Evolutionary conservation across 768 basidiomycete species (phyloP).

Genomic region (Hortiboletus flavorubellus): DNA sequence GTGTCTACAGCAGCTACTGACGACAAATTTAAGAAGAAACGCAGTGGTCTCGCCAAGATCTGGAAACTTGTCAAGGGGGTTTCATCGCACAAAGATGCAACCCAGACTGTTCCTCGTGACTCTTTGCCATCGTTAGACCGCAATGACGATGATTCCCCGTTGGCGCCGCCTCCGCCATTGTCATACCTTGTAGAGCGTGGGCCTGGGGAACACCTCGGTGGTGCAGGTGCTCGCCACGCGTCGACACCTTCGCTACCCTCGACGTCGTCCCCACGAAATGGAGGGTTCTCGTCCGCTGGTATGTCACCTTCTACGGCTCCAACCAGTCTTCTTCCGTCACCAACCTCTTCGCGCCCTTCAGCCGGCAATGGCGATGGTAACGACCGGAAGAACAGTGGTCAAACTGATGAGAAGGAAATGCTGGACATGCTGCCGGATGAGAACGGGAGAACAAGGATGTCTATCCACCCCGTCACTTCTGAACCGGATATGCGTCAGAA

Average conservation of each 20-base stretch:
- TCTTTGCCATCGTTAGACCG: constrained; percentile 38
- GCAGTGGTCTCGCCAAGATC: constrained; percentile 72
- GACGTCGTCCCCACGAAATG: constrained; percentile 52
- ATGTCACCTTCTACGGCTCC: constrained; percentile 74
- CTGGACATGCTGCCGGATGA: constrained; percentile 29
- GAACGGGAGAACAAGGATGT: constrained; percentile 36
- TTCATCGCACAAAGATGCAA: constrained; percentile 41
- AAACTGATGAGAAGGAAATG: constrained; percentile 44
- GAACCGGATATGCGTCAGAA: constrained; percentile 61
- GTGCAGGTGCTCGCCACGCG: constrained; percentile 47
- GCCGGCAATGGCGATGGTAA: constrained; percentile 54
- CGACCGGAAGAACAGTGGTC: constrained; percentile 39
- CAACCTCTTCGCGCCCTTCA: constrained; percentile 66
- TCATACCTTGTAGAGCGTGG: constrained; percentile 74
- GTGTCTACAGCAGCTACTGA: constrained; percentile 26
- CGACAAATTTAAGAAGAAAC: constrained; percentile 70
- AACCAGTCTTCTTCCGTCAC: constrained; percentile 72
- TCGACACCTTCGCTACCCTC: constrained; percentile 71
- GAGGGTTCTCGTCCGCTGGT: constrained; percentile 51
- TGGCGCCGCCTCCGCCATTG: constrained; percentile 88
- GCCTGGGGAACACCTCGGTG: constrained; percentile 49
- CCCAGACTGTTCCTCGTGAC: constrained; percentile 26
- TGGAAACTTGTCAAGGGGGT: constrained; percentile 73
- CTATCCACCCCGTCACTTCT: constrained; percentile 52
- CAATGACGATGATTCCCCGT: constrained; percentile 66